Percentiles rank a stretch among this genome's conserved stretches.
Evolutionary conservation across 345 rosid species (phyloP).

Genomic region (Jatropha curcas): DNA sequence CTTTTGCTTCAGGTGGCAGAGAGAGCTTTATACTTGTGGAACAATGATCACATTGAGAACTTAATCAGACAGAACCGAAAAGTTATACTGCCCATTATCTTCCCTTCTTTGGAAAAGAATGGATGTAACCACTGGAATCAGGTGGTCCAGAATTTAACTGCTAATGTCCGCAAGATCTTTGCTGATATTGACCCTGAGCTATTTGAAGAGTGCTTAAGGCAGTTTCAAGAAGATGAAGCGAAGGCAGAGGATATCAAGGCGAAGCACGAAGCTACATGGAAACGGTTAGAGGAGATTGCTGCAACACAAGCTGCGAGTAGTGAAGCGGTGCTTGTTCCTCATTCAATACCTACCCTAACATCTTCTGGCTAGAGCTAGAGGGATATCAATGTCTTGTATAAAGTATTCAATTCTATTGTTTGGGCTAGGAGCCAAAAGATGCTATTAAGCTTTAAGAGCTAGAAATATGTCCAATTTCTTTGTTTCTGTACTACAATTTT

Average conservation of each 20-base stretch:
- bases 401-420: constrained; percentile 14
- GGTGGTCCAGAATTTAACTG: constrained; percentile 59
- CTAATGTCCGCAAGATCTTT: constrained; percentile 59
- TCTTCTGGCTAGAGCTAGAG: constrained; percentile 29
- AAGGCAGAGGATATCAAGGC: constrained; percentile 36
- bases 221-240: constrained; percentile 54
- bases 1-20: constrained; percentile 62
- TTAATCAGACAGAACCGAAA: constrained; percentile 55
- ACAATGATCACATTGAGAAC: constrained; percentile 69
- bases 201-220: constrained; percentile 46
- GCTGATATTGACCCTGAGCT: constrained; percentile 55
- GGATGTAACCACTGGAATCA: constrained; percentile 65
- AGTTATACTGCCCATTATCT: constrained; percentile 56
- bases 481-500: background rate
- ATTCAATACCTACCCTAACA: constrained; percentile 10
- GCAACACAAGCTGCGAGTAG: constrained; percentile 45
- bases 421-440: constrained; percentile 14
- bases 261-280: constrained; percentile 53
- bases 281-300: constrained; percentile 67
- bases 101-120: constrained; percentile 64
- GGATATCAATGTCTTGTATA: constrained; percentile 5
- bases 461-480: constrained; percentile 2
- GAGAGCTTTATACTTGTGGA: constrained; percentile 69
- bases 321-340: constrained; percentile 37
- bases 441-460: constrained; percentile 12